Evolutionary conservation across 352 stramenopile genomes (phyloP).

Genomic region (Pythium aquatile): DNA sequence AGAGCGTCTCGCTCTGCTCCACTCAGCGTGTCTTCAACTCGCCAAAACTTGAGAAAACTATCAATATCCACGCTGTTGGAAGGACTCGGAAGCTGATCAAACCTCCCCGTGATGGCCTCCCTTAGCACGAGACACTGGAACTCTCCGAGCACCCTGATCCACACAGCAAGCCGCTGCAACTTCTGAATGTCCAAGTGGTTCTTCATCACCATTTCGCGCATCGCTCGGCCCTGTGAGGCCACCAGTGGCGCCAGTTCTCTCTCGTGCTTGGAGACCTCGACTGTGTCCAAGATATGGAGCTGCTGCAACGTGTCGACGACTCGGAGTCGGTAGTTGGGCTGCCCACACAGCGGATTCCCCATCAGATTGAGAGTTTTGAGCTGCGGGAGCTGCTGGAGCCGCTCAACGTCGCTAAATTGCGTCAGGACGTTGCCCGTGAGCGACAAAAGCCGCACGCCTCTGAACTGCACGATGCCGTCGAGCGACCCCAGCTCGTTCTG

Average conservation of each 20-base stretch:
- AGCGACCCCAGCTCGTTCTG: slow-evolving; percentile 67
- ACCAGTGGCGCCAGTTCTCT: slow-evolving; percentile 42
- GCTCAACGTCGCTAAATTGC: slow-evolving; percentile 42
- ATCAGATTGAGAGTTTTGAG: slow-evolving; percentile 67
- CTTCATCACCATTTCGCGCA: slow-evolving; percentile 45
- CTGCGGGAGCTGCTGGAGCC: slow-evolving; percentile 35
- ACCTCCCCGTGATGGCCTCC: slow-evolving; percentile 35
- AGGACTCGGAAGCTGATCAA: slow-evolving; percentile 55
- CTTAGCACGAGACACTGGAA: slow-evolving; percentile 53
- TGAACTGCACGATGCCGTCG: slow-evolving; percentile 64
- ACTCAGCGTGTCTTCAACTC: slow-evolving; percentile 38
- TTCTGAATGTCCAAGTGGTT: slow-evolving; percentile 80
- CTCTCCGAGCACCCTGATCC: slow-evolving; percentile 55
- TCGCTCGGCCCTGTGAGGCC: slow-evolving; percentile 52
- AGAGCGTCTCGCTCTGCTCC: slow-evolving; percentile 33
- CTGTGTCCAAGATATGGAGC: slow-evolving; percentile 59
- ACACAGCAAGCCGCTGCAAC: slow-evolving; percentile 45
- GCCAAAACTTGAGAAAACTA: slow-evolving; percentile 50
- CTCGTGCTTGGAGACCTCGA: slow-evolving; percentile 61
- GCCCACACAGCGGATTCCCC: slow-evolving; percentile 71
- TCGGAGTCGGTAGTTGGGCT: slow-evolving; percentile 69
- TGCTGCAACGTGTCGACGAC: slow-evolving; percentile 45
- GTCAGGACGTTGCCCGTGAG: slow-evolving; percentile 57
- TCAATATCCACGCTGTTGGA: slow-evolving; percentile 37
- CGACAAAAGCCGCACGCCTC: slow-evolving; percentile 53